Evolutionary conservation across 345 rosid species (phyloP).

Genomic region (Pelargonium nanum): DNA sequence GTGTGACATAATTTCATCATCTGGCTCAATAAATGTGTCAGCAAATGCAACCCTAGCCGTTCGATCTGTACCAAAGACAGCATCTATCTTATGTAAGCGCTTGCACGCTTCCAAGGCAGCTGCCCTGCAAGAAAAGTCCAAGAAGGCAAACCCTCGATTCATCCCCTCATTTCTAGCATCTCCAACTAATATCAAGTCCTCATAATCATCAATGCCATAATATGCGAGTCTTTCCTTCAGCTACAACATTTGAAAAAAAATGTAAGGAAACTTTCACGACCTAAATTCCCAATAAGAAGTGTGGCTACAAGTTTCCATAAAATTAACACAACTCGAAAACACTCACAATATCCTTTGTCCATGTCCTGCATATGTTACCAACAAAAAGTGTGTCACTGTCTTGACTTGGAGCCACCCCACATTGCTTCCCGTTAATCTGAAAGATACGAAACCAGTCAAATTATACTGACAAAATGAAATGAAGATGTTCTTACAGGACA

Average conservation of each 20-base stretch:
- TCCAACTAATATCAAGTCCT: neutral
- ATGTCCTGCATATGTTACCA: slow-evolving; percentile 3
- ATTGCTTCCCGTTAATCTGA: slow-evolving; percentile 2
- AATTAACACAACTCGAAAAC: neutral
- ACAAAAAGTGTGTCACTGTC: slow-evolving; percentile 3
- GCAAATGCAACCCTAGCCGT: slow-evolving; percentile 5
- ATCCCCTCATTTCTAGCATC: slow-evolving; percentile 2
- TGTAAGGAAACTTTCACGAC: neutral
- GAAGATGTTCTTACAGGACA: neutral
- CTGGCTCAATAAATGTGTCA: slow-evolving; percentile 2
- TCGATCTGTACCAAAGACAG: slow-evolving; percentile 2
- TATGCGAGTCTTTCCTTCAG: neutral
- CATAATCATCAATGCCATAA: slow-evolving; percentile 3
- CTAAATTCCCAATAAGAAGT: neutral
- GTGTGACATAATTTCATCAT: slow-evolving; percentile 3
- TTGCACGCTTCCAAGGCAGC: slow-evolving; percentile 5
- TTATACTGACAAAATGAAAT: neutral
- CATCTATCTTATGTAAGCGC: slow-evolving; percentile 3
- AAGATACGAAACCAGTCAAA: neutral
- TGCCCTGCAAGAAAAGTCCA: slow-evolving; percentile 1
- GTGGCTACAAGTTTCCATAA: neutral
- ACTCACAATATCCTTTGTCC: slow-evolving; percentile 2
- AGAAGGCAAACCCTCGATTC: slow-evolving; percentile 2
- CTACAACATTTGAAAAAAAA: neutral
- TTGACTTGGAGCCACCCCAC: slow-evolving; percentile 6